phyloP scores from a whole-genome alignment of 1,284 basidiomycete species.

The Inonotus obliquus region DNA sequence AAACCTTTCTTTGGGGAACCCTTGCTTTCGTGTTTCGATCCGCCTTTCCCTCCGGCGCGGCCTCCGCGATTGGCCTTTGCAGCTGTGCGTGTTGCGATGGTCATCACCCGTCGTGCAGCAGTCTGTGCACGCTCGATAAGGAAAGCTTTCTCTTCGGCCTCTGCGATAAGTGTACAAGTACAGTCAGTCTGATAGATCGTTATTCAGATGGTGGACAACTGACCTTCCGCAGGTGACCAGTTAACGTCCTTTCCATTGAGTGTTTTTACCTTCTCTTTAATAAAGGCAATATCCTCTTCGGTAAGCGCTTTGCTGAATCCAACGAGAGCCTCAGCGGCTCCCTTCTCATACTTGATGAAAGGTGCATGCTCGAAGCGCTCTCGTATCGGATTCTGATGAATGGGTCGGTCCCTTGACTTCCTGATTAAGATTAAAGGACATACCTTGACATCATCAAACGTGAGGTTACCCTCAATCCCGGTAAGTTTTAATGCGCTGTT shows the following conservation, averaged over 20 bases:
- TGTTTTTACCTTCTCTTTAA: conserved; percentile 57
- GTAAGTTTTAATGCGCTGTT: conserved; percentile 75
- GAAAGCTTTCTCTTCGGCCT: conserved; percentile 62
- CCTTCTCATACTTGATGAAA: conserved; percentile 65
- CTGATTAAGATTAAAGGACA: conserved; percentile 17
- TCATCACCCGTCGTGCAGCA: conserved; percentile 47
- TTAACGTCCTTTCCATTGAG: conserved; percentile 58
- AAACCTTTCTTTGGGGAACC: background rate
- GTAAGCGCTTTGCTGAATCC: conserved; percentile 56
- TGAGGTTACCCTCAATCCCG: conserved; percentile 61
- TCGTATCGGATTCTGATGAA: conserved; percentile 60
- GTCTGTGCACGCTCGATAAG: conserved; percentile 66
- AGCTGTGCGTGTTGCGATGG: conserved; percentile 30
- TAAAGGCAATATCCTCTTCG: conserved; percentile 60
- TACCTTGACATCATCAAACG: conserved; percentile 70
- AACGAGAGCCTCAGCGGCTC: conserved; percentile 42
- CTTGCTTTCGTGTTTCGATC: conserved; percentile 23
- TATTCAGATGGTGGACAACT: conserved; percentile 21
- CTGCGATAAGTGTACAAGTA: conserved; percentile 21
- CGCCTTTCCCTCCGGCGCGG: conserved; percentile 36
- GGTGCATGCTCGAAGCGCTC: conserved; percentile 74
- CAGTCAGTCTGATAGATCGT: background rate
- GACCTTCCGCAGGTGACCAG: conserved; percentile 59
- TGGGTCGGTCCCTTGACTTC: conserved; percentile 22
- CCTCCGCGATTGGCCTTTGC: conserved; percentile 43